Base-by-base conservation (phyloP, 2,329 filamentous ascomycete species). In the Xylaria sp. region DNA sequence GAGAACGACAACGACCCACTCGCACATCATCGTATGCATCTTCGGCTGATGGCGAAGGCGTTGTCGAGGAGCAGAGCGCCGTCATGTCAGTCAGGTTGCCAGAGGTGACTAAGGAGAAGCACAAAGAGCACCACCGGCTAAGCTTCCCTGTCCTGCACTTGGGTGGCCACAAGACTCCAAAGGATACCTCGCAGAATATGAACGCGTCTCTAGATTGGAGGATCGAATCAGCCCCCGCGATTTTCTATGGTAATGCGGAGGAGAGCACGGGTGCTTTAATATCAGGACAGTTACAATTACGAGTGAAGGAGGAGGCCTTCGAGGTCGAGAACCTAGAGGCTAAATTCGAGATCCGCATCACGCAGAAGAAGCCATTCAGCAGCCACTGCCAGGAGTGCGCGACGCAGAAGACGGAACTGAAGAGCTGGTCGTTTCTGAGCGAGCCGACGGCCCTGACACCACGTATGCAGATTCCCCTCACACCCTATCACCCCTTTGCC, bases 211-310 rank as follows among this genome's bases (percentile, higher is more conserved):
- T 89, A 19, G 80, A 84, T 67, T 88, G 85, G 83, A 84, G 82
- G 74, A 91, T 98, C 71, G 94, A 98, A 83, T 97, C 93, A 12
- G 93, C 94, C 1, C 94, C 94, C 2, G 85, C 95, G 19, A 88
- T 98, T 54, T 91, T 97, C 81, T 93, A 96, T 76, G 94, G 94
- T 70, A 84, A 86, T 27, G 85, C 92, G 0, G 86, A 90, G 69
- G 86, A 88, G 72, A 97, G 94, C 74, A 92, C 91, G 2, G 95
- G 95, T 65, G 93, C 94, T 6, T 84, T 98, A 68, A 88, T 98
- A 59, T 97, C 93, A 0, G 94, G 94, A 34, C 92, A 93, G 78
- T 83, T 98, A 74, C 89, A 90, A 74, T 81, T 98, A 63, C 84
- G 89, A 47, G 88, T 97, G 75, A 86, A 87, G 70, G 90, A 94